phyloP scores from a whole-genome alignment of 345 rosid species.

The Laguncularia racemosa region DNA sequence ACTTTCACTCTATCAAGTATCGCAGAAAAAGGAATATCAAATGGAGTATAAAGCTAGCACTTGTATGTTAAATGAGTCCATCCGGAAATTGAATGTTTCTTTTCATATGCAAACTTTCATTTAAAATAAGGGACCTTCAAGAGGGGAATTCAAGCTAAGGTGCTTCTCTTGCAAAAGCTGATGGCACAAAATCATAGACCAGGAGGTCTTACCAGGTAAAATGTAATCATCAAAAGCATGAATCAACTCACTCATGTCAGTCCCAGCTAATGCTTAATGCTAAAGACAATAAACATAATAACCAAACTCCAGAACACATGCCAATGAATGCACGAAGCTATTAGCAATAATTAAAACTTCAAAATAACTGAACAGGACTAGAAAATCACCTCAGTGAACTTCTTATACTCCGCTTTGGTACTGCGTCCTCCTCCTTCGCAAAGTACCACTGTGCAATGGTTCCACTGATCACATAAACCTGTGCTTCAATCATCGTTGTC shows the following conservation, averaged over 20 bases:
- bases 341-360: no score
- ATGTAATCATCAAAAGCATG: conserved; percentile 2
- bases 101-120: no score
- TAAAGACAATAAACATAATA: no score
- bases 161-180: no score
- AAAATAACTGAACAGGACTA: conserved; percentile 4
- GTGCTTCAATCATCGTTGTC: conserved; percentile 68
- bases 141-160: no score
- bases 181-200: conserved; percentile 2
- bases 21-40: background rate
- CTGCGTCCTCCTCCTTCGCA: conserved; percentile 60
- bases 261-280: no score
- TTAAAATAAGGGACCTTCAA: no score
- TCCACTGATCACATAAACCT: conserved; percentile 82
- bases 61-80: no score
- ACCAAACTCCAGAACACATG: no score
- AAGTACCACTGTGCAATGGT: conserved; percentile 88
- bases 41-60: background rate
- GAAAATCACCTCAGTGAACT: conserved; percentile 66
- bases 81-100: no score
- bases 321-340: no score
- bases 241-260: background rate
- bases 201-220: background rate
- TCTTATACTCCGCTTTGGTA: conserved; percentile 58
- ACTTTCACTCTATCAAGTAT: no score